Conservation (phyloP, 2,329 filamentous ascomycete genomes). For the Ceratocystis harringtonii region DNA sequence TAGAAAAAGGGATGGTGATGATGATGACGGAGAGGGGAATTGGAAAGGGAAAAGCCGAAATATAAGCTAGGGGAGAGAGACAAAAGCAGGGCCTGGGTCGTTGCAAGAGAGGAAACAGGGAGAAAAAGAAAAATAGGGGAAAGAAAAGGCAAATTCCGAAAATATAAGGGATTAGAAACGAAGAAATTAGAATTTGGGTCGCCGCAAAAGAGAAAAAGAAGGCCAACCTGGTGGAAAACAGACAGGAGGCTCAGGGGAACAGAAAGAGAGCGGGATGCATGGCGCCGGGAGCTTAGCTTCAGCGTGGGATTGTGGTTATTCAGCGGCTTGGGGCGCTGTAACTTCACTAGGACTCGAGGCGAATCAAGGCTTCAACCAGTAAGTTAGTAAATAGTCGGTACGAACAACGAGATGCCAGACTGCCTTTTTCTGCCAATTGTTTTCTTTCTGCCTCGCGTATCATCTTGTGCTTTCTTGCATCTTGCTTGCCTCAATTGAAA, state of each 20-base stretch:
- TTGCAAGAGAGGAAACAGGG: background rate
- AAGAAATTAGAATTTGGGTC: background rate
- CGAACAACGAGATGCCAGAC: no score
- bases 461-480: no score
- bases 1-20: background rate
- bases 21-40: background rate
- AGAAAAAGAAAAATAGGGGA: slow-evolving; percentile 2
- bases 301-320: no score
- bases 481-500: no score
- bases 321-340: no score
- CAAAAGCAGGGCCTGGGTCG: background rate
- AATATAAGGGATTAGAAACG: slow-evolving; percentile 4
- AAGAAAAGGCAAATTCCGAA: slow-evolving; percentile 3
- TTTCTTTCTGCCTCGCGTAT: no score
- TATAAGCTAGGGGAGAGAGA: background rate
- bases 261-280: slow-evolving; percentile 11
- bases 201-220: slow-evolving; percentile 3
- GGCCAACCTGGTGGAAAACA: slow-evolving; percentile 7
- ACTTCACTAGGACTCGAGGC: no score
- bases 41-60: background rate
- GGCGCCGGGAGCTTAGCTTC: background rate
- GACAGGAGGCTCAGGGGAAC: slow-evolving; percentile 1
- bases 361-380: no score
- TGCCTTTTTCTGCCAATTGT: no score
- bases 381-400: no score